phyloP scores from a whole-genome alignment of 1,139 yeast species.

The Sugiyamaella grinbergsii region DNA sequence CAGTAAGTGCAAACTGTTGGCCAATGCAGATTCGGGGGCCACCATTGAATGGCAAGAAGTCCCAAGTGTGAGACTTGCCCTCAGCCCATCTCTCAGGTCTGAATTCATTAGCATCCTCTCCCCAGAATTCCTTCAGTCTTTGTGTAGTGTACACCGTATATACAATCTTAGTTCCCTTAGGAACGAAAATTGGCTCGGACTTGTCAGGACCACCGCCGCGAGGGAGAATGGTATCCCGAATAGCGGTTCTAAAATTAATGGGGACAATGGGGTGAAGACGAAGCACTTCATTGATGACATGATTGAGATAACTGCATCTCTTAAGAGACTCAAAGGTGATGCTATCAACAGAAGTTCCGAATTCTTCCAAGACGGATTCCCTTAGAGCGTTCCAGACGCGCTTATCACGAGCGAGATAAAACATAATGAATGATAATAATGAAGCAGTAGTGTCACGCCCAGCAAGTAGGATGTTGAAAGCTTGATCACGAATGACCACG shows the following conservation, averaged over 20 bases:
- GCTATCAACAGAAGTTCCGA: conserved; percentile 32
- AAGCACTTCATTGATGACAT: conserved; percentile 53
- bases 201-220: conserved; percentile 48
- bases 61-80: conserved; percentile 36
- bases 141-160: conserved; percentile 52
- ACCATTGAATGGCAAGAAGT: conserved; percentile 52
- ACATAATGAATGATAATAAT: conserved; percentile 49
- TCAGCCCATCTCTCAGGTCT: conserved; percentile 56
- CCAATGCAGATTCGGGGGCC: conserved; percentile 64
- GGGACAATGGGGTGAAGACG: conserved; percentile 62
- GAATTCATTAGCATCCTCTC: conserved; percentile 52
- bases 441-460: conserved; percentile 59
- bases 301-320: conserved; percentile 52
- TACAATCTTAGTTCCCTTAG: conserved; percentile 51
- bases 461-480: conserved; percentile 53
- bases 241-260: conserved; percentile 52
- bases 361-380: conserved; percentile 33
- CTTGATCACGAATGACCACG: conserved; percentile 51
- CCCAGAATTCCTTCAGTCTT: conserved; percentile 49
- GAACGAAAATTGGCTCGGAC: conserved; percentile 48
- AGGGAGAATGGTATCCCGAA: conserved; percentile 40
- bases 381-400: conserved; percentile 39
- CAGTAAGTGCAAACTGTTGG: conserved; percentile 61
- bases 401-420: conserved; percentile 52
- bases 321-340: conserved; percentile 54